Evolutionary conservation across 108 stramenopile species (phyloP).

Genomic region (Cyclotella distinguenda): DNA sequence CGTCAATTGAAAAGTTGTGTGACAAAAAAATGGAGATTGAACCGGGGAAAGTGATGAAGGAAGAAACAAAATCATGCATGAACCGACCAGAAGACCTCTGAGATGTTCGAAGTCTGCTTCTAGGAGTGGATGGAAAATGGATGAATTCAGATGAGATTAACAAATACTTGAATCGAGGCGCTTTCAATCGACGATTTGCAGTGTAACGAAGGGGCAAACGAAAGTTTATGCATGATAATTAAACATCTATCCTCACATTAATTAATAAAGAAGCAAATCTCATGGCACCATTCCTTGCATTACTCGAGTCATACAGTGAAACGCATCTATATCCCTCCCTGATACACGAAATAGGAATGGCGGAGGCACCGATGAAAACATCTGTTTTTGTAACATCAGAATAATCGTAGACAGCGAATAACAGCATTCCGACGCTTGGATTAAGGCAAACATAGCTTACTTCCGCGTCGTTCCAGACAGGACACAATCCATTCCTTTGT

Average conservation of each 20-base stretch:
- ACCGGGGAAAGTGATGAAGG: too few relatives aligned
- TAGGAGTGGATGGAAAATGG: too few relatives aligned
- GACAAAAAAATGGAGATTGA: slow-evolving; percentile 3
- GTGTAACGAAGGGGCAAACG: too few relatives aligned
- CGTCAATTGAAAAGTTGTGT: slow-evolving; percentile 21
- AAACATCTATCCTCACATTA: slow-evolving; percentile 24
- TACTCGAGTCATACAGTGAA: slow-evolving; percentile 64
- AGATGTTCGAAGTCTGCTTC: too few relatives aligned
- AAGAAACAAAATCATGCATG: too few relatives aligned
- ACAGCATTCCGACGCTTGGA: slow-evolving; percentile 71
- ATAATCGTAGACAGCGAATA: slow-evolving; percentile 70
- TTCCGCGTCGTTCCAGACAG: slow-evolving; percentile 82
- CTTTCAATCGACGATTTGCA: too few relatives aligned
- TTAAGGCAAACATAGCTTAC: slow-evolving; percentile 54
- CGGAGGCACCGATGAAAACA: slow-evolving; percentile 68
- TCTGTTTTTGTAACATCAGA: slow-evolving; percentile 51
- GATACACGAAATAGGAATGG: slow-evolving; percentile 68
- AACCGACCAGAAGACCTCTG: too few relatives aligned
- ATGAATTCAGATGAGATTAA: too few relatives aligned
- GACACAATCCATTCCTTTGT: slow-evolving; percentile 89
- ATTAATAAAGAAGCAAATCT: slow-evolving; percentile 73
- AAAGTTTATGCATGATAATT: neutral
- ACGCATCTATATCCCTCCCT: slow-evolving; percentile 79
- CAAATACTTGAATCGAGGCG: too few relatives aligned
- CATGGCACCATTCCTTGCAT: slow-evolving; percentile 66